Evolutionary conservation across 2,329 filamentous ascomycete genomes (phyloP).

Genomic region (Didymella lethalis): DNA sequence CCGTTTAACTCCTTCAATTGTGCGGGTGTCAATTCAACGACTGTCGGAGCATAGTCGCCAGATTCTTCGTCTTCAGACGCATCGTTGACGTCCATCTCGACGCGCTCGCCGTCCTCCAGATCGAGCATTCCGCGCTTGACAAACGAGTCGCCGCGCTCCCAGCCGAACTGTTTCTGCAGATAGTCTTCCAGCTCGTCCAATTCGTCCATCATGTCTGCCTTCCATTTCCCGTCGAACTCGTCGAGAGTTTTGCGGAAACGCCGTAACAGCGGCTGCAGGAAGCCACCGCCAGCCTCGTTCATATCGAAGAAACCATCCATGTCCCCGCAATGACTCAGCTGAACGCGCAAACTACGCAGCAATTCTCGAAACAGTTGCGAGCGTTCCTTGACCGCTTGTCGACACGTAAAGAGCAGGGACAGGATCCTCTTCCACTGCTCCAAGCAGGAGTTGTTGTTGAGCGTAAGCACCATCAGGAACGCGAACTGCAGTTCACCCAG

Average conservation of each 20-base stretch:
- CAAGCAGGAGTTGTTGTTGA: slow-evolving; percentile 71
- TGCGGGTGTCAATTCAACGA: slow-evolving; percentile 63
- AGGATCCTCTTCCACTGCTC: slow-evolving; percentile 71
- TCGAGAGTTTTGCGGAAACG: slow-evolving; percentile 62
- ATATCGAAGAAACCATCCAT: slow-evolving; percentile 70
- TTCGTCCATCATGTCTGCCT: slow-evolving; percentile 59
- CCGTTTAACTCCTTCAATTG: slow-evolving; percentile 52
- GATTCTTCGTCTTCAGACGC: slow-evolving; percentile 68
- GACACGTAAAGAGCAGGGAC: slow-evolving; percentile 64
- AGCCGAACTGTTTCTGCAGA: slow-evolving; percentile 63
- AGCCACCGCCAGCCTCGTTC: slow-evolving; percentile 59
- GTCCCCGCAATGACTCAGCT: slow-evolving; percentile 65
- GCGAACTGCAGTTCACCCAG: slow-evolving; percentile 69
- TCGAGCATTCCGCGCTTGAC: slow-evolving; percentile 66
- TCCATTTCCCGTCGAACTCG: slow-evolving; percentile 53
- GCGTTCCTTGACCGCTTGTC: slow-evolving; percentile 58
- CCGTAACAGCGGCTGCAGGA: slow-evolving; percentile 61
- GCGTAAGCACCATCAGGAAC: slow-evolving; percentile 68
- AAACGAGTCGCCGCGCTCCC: slow-evolving; percentile 64
- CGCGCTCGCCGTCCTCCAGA: slow-evolving; percentile 69
- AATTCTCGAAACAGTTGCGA: slow-evolving; percentile 62
- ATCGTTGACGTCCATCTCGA: slow-evolving; percentile 65
- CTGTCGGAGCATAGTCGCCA: slow-evolving; percentile 69
- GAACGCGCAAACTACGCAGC: slow-evolving; percentile 59
- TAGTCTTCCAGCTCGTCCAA: slow-evolving; percentile 64